Evolutionary conservation across 2,329 filamentous ascomycete genomes (phyloP), one percentile per base, ranked within the genome.

Genomic region (Clarireedia homoeocarpa): DNA sequence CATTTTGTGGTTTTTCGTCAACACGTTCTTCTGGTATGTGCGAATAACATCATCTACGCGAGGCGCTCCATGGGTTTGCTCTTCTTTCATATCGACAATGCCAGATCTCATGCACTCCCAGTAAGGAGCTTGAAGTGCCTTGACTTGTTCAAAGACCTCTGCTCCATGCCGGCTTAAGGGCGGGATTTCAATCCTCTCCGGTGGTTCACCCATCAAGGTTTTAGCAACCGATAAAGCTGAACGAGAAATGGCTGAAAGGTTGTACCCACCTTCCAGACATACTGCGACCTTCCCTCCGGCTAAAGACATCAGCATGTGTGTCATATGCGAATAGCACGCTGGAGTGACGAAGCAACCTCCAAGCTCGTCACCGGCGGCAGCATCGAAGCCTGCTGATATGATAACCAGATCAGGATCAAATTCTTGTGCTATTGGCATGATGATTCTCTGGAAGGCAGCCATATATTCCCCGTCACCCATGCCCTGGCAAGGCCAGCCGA

Each of bases 381-480:
- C 94, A 70, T 99, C 94, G 65, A 99, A 99, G 0, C 94, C 94
- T 44, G 94, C 91, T 20, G 94, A 94, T 56, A 99, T 87, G 62
- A 99, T 94, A 27, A 97, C 91, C 17, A 99, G 75, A 68, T 99
- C 94, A 0, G 94, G 94, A 65, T 94, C 79, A 69, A 97, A 99
- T 66, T 99, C 92, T 46, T 85, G 83, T 1, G 91, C 91, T 57
- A 97, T 94, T 0, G 94, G 94, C 90, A 99, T 96, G 46, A 99
- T 85, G 38, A 97, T 86, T 69, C 91, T 86, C 65, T 99, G 91
- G 65, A 99, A 99, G 1, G 94, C 94, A 49, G 90, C 92, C 74
- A 99, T 83, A 71, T 99, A 99, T 70, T 99, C 94, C 4, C 89
- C 91, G 70, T 99, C 94, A 1, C 91, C 91, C 90, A 99, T 96